These are phyloP conservation scores for Prunus davidiana DNA, from an alignment of 306 rosid genomes.

Conservation along the genomic window DNA sequence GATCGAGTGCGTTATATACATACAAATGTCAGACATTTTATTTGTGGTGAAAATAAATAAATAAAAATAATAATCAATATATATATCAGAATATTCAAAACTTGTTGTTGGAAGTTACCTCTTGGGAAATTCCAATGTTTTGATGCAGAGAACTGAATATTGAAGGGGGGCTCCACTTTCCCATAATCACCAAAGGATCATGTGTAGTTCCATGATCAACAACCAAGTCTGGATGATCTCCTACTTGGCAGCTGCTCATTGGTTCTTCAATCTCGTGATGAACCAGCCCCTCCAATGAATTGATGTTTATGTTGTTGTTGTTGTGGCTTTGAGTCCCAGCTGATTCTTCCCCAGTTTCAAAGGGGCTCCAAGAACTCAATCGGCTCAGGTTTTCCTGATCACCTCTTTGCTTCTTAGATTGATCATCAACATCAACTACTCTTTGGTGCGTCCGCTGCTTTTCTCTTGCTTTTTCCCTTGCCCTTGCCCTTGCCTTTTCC, in stretches of 20 bases:
- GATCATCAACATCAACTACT: too few relatives aligned
- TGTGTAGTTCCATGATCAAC: constrained; percentile 19
- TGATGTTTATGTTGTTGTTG: neutral
- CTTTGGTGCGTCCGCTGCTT: constrained; percentile 19
- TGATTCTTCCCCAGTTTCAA: constrained; percentile 55
- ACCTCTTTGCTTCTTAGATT: neutral
- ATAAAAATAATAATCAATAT: too few relatives aligned
- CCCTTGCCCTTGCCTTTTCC: constrained; percentile 74
- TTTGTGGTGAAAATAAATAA: neutral
- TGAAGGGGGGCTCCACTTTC: constrained; percentile 59
- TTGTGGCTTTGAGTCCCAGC: constrained; percentile 38
- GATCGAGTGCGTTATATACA: neutral
- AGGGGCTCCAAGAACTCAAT: constrained; percentile 55
- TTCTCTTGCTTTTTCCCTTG: constrained; percentile 58
- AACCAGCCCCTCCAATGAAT: constrained; percentile 12
- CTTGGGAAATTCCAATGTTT: constrained; percentile 39
- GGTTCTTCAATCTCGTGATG: constrained; percentile 32
- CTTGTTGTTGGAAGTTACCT: constrained; percentile 35
- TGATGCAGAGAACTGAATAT: constrained; percentile 45
- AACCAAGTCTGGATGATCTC: constrained; percentile 14
- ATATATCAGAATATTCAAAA: neutral
- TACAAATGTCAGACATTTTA: neutral
- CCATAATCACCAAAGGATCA: constrained; percentile 34
- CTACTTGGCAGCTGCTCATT: constrained; percentile 18
- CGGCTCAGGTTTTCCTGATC: constrained; percentile 16